Evolutionary conservation across 2,329 filamentous ascomycete genomes (phyloP).

Genomic region (Alternaria longipes): DNA sequence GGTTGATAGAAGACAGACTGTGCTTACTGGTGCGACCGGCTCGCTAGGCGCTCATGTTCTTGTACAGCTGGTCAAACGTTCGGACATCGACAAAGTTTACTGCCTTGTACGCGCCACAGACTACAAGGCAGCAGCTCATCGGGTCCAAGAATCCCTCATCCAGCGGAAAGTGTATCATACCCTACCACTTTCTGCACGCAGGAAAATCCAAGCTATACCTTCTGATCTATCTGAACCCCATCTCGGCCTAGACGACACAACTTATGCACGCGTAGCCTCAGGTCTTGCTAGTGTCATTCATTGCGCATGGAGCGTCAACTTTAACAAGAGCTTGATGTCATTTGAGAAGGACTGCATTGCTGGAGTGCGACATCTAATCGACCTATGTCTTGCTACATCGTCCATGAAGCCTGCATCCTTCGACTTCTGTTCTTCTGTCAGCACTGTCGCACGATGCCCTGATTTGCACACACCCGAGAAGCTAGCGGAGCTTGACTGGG

Average conservation of each 20-base stretch:
- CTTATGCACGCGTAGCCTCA: constrained; percentile 14
- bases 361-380: constrained; percentile 58
- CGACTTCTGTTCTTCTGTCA: constrained; percentile 59
- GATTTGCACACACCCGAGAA: constrained; percentile 21
- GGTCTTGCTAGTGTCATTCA: constrained; percentile 59
- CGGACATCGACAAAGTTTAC: constrained; percentile 55
- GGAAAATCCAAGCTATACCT: constrained; percentile 50
- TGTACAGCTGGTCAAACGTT: constrained; percentile 40
- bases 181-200: constrained; percentile 27
- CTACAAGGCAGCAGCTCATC: constrained; percentile 42
- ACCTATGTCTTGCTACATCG: constrained; percentile 47
- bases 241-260: constrained; percentile 52
- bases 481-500: constrained; percentile 50
- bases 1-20: constrained; percentile 21
- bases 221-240: constrained; percentile 51
- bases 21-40: constrained; percentile 72
- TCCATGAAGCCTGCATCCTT: constrained; percentile 51
- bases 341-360: constrained; percentile 60
- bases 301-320: constrained; percentile 65
- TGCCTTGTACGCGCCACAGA: constrained; percentile 61
- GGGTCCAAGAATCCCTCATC: constrained; percentile 49
- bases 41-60: constrained; percentile 70
- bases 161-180: constrained; percentile 51
- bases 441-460: constrained; percentile 54
- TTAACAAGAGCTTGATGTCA: constrained; percentile 61